A percentile compares a stretch with the other conserved stretches of the same genome.
phyloP scores from a whole-genome alignment of 2,329 filamentous ascomycete species.

The Albifimbria verrucaria region DNA sequence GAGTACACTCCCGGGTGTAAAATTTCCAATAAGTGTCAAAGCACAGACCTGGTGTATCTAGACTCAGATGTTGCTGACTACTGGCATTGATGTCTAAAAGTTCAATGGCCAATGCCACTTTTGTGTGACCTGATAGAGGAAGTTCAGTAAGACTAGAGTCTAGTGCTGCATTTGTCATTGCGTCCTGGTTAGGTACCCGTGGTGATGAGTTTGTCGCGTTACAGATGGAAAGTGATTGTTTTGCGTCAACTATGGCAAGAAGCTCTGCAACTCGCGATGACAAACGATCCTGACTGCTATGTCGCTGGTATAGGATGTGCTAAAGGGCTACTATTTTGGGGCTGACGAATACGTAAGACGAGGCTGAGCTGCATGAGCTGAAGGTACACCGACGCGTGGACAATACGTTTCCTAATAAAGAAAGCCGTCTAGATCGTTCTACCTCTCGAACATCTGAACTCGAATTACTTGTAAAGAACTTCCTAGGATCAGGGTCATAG shows the following conservation, averaged over 20 bases:
- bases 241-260: too few species aligned
- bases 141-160: neutral
- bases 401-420: too few species aligned
- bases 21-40: neutral
- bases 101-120: neutral
- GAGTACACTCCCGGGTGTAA: neutral
- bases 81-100: neutral
- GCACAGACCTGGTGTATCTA: neutral
- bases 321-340: too few species aligned
- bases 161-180: neutral
- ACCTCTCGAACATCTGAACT: neutral
- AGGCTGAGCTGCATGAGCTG: too few species aligned
- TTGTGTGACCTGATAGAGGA: neutral
- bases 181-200: neutral
- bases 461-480: neutral
- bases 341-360: too few species aligned
- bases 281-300: too few species aligned
- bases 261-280: too few species aligned
- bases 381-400: too few species aligned
- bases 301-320: too few species aligned
- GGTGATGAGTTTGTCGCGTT: neutral
- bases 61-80: neutral
- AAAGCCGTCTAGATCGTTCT: too few species aligned
- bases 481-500: neutral
- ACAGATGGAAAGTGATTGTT: neutral